Conservation (phyloP, 2,329 filamentous ascomycete species). For the Diplodia mutila region DNA sequence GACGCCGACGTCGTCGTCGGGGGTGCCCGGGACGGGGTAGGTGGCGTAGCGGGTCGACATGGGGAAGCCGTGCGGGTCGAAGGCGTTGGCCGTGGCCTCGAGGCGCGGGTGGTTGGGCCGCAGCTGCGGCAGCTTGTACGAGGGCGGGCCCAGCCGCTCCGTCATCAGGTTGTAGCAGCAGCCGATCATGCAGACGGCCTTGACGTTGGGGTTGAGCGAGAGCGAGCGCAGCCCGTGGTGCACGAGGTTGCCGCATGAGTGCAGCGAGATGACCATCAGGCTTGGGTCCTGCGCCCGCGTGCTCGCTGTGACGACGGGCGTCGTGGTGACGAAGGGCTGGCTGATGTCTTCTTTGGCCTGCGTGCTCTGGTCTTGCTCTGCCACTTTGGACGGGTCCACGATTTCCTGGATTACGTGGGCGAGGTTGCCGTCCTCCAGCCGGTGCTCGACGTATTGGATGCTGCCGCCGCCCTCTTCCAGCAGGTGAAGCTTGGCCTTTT, state of each 20-base stretch:
- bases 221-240: conserved; percentile 91
- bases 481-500: conserved; percentile 38
- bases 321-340: conserved; percentile 34
- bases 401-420: conserved; percentile 68
- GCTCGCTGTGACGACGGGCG: conserved; percentile 31
- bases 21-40: conserved; percentile 38
- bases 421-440: conserved; percentile 74
- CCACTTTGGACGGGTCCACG: conserved; percentile 46
- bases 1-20: conserved; percentile 62
- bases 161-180: conserved; percentile 98
- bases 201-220: conserved; percentile 78
- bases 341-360: conserved; percentile 30
- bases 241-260: conserved; percentile 96
- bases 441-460: conserved; percentile 77
- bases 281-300: conserved; percentile 42
- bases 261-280: conserved; percentile 90
- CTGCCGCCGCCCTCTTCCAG: conserved; percentile 66
- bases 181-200: conserved; percentile 91
- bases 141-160: conserved; percentile 82
- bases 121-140: conserved; percentile 79
- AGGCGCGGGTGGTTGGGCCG: conserved; percentile 75
- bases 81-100: conserved; percentile 67
- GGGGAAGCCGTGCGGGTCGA: conserved; percentile 89
- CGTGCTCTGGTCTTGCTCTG: conserved; percentile 31
- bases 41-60: conserved; percentile 75